A percentile compares a stretch with the other conserved stretches of the same genome.
phyloP scores from a whole-genome alignment of 2,329 filamentous ascomycete genomes.

The Trichophyton verrucosum region DNA sequence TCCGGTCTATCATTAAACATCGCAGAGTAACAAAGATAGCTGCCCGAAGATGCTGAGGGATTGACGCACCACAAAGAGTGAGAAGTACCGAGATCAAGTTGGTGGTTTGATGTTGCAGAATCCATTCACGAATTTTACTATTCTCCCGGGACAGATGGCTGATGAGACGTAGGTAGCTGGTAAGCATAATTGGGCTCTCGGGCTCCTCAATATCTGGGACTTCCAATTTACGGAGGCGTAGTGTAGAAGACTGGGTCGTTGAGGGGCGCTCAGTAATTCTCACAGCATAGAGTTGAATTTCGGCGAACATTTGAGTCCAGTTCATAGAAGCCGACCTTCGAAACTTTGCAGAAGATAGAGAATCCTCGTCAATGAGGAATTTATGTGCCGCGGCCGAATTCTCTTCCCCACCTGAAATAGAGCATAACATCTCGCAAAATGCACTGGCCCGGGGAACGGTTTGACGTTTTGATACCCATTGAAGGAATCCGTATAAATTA shows the following conservation, averaged over 20 bases:
- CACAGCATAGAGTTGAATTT: constrained; percentile 70
- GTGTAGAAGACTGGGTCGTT: constrained; percentile 41
- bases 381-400: constrained; percentile 76
- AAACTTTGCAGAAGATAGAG: constrained; percentile 61
- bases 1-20: constrained; percentile 64
- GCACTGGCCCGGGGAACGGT: constrained; percentile 93
- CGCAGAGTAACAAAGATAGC: constrained; percentile 70
- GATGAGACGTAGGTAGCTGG: constrained; percentile 82
- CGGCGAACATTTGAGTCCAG: constrained; percentile 85
- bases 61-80: constrained; percentile 62
- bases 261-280: constrained; percentile 63
- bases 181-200: constrained; percentile 91
- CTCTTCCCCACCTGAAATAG: constrained; percentile 68
- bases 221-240: constrained; percentile 49
- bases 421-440: constrained; percentile 91
- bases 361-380: constrained; percentile 72
- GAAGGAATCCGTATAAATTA: constrained; percentile 85
- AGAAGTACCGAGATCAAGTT: constrained; percentile 63
- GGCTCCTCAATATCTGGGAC: constrained; percentile 68
- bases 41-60: constrained; percentile 65
- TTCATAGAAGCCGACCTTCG: constrained; percentile 74
- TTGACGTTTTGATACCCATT: constrained; percentile 90
- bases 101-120: constrained; percentile 55
- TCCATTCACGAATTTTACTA: constrained; percentile 56
- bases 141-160: constrained; percentile 70